phyloP scores from a whole-genome alignment of 2,329 filamentous ascomycete genomes.

The Pseudogymnoascus sp. region DNA sequence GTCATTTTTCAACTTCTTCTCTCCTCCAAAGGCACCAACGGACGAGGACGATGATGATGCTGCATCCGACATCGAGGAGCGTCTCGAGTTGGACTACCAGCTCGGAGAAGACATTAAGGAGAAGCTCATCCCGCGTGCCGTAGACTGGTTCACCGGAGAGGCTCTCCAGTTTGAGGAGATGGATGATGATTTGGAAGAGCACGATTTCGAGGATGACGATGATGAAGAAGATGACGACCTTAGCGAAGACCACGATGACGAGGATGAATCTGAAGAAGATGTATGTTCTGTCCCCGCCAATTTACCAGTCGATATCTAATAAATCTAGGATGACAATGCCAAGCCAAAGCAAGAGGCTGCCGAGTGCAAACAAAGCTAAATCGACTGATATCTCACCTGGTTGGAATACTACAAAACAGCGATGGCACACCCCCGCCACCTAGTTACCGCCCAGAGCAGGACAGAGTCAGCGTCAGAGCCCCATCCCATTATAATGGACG shows the following conservation, averaged over 20 bases:
- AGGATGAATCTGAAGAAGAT: slow-evolving; percentile 71
- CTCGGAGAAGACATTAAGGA: slow-evolving; percentile 99
- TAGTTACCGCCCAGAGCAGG: slow-evolving; percentile 4
- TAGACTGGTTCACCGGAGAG: slow-evolving; percentile 99
- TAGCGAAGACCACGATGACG: slow-evolving; percentile 72
- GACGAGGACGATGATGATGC: slow-evolving; percentile 65
- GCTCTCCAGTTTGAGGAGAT: slow-evolving; percentile 94
- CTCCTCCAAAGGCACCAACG: slow-evolving; percentile 77
- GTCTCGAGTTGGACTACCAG: slow-evolving; percentile 96
- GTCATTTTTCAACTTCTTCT: slow-evolving; percentile 93
- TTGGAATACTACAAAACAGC: slow-evolving; percentile 7
- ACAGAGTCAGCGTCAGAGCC: slow-evolving; percentile 1
- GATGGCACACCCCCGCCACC: slow-evolving; percentile 2
- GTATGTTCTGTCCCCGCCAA: slow-evolving; percentile 37
- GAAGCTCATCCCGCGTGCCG: slow-evolving; percentile 95
- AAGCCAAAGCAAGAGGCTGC: slow-evolving; percentile 92
- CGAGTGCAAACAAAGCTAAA: slow-evolving; percentile 92
- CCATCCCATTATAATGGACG: background rate
- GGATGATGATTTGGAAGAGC: slow-evolving; percentile 73
- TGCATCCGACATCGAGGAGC: slow-evolving; percentile 89
- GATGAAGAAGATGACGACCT: slow-evolving; percentile 87
- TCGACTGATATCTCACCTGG: slow-evolving; percentile 11
- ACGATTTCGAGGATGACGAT: slow-evolving; percentile 73
- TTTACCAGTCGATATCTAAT: background rate
- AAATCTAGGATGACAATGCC: slow-evolving; percentile 66